phyloP scores from a whole-genome alignment of 306 rosid genomes.

The Castanopsis chinensis region DNA sequence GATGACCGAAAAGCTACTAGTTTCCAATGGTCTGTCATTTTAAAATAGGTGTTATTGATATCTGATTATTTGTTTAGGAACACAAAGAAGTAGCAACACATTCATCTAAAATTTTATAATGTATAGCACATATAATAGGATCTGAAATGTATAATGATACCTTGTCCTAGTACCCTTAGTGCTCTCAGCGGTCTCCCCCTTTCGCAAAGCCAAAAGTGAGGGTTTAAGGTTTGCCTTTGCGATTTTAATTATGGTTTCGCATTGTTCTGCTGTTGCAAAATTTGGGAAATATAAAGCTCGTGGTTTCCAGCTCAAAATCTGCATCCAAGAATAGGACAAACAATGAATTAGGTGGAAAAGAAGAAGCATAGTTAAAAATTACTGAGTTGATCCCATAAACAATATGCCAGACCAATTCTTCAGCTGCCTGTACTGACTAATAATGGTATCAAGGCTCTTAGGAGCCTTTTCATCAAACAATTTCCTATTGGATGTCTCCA shows the following conservation, averaged over 20 bases:
- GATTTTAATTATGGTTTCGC: slow-evolving; percentile 39
- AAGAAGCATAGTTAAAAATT: neutral
- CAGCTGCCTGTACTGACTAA: neutral
- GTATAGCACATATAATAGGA: neutral
- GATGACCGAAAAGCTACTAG: neutral
- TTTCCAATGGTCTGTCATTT: neutral
- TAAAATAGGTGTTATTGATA: neutral
- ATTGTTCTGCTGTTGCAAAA: slow-evolving; percentile 41
- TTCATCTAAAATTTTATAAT: neutral
- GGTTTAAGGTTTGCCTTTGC: slow-evolving; percentile 53
- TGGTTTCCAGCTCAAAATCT: slow-evolving; percentile 46
- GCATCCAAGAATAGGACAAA: neutral
- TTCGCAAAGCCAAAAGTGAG: slow-evolving; percentile 54
- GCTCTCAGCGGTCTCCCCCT: slow-evolving; percentile 61
- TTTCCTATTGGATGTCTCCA: neutral
- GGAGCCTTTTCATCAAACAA: neutral
- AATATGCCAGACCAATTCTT: neutral
- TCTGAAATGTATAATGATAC: slow-evolving; percentile 24
- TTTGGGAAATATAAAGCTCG: slow-evolving; percentile 39
- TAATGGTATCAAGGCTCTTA: neutral
- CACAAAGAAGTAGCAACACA: neutral
- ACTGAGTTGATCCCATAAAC: neutral
- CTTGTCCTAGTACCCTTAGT: slow-evolving; percentile 64
- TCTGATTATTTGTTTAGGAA: neutral
- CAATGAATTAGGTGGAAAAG: neutral